Conservation (phyloP, 2,329 filamentous ascomycete genomes). For the Corinectria fuckeliana region DNA sequence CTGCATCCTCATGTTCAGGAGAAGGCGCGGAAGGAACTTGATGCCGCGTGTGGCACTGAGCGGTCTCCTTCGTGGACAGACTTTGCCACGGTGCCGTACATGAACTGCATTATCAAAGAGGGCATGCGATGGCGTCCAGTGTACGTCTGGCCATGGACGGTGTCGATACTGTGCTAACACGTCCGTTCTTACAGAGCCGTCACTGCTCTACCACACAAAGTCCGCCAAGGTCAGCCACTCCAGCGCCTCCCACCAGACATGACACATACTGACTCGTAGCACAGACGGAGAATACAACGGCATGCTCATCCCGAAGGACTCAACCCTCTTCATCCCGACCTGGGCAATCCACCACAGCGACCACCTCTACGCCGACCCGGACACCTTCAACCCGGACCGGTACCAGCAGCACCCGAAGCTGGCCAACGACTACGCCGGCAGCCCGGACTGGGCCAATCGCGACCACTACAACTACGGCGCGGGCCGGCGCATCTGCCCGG, state of each 20-base stretch:
- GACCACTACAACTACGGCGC: slow-evolving; percentile 55
- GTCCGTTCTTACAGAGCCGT: slow-evolving; percentile 23
- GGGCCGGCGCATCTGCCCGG: slow-evolving; percentile 55
- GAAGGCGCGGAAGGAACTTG: slow-evolving; percentile 50
- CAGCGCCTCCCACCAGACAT: too few species aligned
- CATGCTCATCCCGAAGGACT: slow-evolving; percentile 48
- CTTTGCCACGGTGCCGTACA: slow-evolving; percentile 47
- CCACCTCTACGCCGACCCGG: slow-evolving; percentile 33
- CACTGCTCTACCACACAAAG: slow-evolving; percentile 45
- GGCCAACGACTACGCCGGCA: slow-evolving; percentile 37
- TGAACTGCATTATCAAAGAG: slow-evolving; percentile 51
- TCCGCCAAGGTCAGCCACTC: too few species aligned
- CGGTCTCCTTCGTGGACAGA: slow-evolving; percentile 48
- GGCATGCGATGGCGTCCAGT: slow-evolving; percentile 49
- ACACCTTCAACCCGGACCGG: slow-evolving; percentile 40
- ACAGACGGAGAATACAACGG: slow-evolving; percentile 44
- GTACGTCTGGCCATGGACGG: neutral
- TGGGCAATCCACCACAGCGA: slow-evolving; percentile 41
- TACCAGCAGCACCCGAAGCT: slow-evolving; percentile 36
- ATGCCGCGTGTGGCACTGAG: slow-evolving; percentile 44
- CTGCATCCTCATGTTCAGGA: slow-evolving; percentile 40
- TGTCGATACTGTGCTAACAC: slow-evolving; percentile 12
- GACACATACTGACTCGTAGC: neutral
- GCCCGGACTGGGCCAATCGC: slow-evolving; percentile 29
- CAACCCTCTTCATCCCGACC: slow-evolving; percentile 43